Percentiles rank a stretch among this genome's conserved stretches.
Conservation (phyloP, 345 rosid genomes). For the Syzygium aromaticum region DNA sequence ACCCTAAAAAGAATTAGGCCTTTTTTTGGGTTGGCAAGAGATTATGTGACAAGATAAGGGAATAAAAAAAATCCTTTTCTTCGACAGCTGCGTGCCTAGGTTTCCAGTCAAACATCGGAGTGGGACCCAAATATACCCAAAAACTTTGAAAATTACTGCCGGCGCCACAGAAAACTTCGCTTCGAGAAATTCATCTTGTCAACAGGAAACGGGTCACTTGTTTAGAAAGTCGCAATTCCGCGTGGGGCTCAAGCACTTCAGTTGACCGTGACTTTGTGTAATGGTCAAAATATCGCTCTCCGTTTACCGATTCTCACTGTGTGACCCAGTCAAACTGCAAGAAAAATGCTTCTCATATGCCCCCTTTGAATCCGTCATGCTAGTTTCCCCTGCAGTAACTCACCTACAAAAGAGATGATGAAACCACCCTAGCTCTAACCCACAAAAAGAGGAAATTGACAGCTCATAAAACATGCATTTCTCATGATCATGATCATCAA, state of each 20-base stretch:
- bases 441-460: not conserved
- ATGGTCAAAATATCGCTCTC: not conserved
- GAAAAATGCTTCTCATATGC: not conserved
- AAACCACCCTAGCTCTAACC: not conserved
- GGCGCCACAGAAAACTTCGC: not conserved
- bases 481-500: not conserved
- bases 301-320: not conserved
- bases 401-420: not conserved
- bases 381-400: not conserved
- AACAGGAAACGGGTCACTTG: not conserved
- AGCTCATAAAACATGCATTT: not conserved
- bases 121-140: not conserved
- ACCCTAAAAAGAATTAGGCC: too few relatives aligned
- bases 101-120: not conserved
- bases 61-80: not conserved
- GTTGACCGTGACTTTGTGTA: not conserved
- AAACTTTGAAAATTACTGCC: not conserved
- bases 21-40: too few relatives aligned
- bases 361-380: not conserved
- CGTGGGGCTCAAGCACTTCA: not conserved
- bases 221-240: not conserved
- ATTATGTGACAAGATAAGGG: too few relatives aligned
- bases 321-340: not conserved
- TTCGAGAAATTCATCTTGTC: not conserved
- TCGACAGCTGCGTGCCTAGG: not conserved